A percentile compares a stretch with the other conserved stretches of the same genome.
Conservation (phyloP, 1,139 yeast genomes). For the Saccharomycopsis hybrid region DNA sequence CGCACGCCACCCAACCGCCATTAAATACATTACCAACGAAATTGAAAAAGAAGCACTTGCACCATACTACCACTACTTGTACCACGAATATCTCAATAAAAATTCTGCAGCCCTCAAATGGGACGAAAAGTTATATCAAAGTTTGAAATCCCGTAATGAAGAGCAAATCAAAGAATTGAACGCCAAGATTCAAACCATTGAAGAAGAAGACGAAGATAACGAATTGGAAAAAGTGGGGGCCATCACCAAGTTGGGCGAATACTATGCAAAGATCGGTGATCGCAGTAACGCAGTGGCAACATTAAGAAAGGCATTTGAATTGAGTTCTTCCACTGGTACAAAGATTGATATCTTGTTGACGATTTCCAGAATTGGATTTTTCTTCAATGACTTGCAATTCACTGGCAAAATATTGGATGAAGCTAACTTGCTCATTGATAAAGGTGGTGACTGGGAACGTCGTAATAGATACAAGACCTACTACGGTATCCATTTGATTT, state of each 20-base stretch:
- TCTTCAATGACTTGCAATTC: conserved; percentile 69
- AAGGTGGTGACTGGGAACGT: conserved; percentile 99
- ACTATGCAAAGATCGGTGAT: conserved; percentile 81
- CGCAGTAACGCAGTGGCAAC: conserved; percentile 65
- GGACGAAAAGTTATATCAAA: conserved; percentile 52
- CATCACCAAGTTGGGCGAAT: conserved; percentile 79
- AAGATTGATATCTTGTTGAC: conserved; percentile 84
- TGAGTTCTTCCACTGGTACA: conserved; percentile 81
- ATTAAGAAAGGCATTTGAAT: conserved; percentile 66
- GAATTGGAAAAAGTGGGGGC: conserved; percentile 75
- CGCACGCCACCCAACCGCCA: conserved; percentile 37
- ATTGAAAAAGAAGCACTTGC: conserved; percentile 64
- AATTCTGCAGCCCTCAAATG: conserved; percentile 35
- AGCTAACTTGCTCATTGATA: conserved; percentile 70
- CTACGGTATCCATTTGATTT: conserved; percentile 74
- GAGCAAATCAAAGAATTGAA: conserved; percentile 51
- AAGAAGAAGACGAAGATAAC: conserved; percentile 65
- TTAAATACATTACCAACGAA: conserved; percentile 42
- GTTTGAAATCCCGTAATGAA: conserved; percentile 48
- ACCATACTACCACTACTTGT: conserved; percentile 75
- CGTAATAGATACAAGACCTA: conserved; percentile 92
- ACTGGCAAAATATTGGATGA: conserved; percentile 72
- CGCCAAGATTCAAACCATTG: conserved; percentile 23
- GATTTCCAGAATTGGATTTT: conserved; percentile 79
- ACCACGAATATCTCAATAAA: conserved; percentile 39